These are phyloP conservation scores for Nannochloropsis limnetica DNA, from an alignment of 352 stramenopile species.

Conservation along the genomic window DNA sequence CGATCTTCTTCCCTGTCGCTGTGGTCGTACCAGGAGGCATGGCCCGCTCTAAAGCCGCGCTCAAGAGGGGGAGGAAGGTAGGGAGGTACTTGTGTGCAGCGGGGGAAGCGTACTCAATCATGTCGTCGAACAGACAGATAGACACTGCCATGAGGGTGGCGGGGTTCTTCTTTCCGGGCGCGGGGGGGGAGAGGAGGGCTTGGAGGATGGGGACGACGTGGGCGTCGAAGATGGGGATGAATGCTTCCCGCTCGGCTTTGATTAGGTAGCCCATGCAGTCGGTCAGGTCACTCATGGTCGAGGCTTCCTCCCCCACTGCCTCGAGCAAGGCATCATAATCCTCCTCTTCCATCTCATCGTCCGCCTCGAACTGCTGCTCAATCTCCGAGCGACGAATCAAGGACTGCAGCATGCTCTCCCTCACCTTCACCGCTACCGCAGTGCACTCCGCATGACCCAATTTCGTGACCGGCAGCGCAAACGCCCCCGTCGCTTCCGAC, in stretches of 20 bases:
- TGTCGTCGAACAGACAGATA: not conserved
- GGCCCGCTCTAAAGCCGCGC: not conserved
- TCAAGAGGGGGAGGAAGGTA: not conserved
- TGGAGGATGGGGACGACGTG: not conserved
- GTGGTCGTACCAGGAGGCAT: not conserved
- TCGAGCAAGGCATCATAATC: slow-evolving; percentile 10
- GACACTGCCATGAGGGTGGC: not conserved
- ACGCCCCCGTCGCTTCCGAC: not conserved
- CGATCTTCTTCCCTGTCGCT: not conserved
- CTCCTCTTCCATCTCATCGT: slow-evolving; percentile 24
- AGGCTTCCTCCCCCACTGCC: not conserved
- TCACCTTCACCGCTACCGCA: not conserved
- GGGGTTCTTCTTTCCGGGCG: not conserved
- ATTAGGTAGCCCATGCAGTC: slow-evolving; percentile 16
- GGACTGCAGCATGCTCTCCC: slow-evolving; percentile 11
- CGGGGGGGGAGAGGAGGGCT: not conserved
- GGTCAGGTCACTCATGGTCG: not conserved
- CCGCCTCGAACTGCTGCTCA: not conserved
- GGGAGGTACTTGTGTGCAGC: not conserved
- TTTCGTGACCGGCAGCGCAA: not conserved
- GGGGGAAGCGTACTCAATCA: slow-evolving; percentile 9
- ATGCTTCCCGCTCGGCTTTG: not conserved
- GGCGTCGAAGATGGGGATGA: not conserved
- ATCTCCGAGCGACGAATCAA: slow-evolving; percentile 7
- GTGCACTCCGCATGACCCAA: not conserved